These are phyloP conservation scores for Talaromyces borbonicus DNA, from an alignment of 495 filamentous ascomycete species.

Conservation along the genomic window DNA sequence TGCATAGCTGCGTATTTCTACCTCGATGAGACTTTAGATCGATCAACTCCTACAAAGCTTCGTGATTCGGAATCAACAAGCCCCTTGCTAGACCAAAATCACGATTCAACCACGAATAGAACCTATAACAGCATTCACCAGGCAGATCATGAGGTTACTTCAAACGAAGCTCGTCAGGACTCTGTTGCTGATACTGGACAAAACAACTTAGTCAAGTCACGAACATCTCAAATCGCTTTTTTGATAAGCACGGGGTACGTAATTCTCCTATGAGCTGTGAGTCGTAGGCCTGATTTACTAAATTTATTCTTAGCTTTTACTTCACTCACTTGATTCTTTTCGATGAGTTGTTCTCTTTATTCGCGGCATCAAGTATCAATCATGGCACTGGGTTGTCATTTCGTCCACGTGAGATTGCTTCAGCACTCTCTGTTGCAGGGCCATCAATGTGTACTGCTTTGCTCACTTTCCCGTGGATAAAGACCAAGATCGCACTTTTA, in stretches of 20 bases:
- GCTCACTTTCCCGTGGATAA: neutral
- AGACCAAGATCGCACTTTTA: neutral
- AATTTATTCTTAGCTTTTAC: neutral
- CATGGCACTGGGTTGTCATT: slow-evolving; percentile 1
- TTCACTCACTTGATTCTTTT: slow-evolving; percentile 4
- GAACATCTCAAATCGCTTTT: neutral
- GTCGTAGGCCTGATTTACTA: neutral
- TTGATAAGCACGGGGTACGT: neutral
- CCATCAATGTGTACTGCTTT: neutral
- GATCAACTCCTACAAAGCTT: neutral
- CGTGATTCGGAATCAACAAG: neutral
- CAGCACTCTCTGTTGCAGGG: neutral
- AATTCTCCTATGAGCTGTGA: neutral
- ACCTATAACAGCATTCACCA: neutral
- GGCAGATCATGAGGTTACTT: neutral
- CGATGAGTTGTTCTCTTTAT: slow-evolving; percentile 2
- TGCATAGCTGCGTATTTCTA: neutral
- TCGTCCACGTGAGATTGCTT: neutral
- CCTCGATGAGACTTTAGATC: neutral
- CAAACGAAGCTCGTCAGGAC: neutral
- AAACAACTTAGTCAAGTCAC: neutral
- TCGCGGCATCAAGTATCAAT: neutral
- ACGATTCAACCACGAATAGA: neutral
- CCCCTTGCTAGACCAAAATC: neutral
- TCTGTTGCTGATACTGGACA: neutral